Base-by-base conservation (phyloP, 2,329 filamentous ascomycete species). In the Plectosphaerella cucumerina region DNA sequence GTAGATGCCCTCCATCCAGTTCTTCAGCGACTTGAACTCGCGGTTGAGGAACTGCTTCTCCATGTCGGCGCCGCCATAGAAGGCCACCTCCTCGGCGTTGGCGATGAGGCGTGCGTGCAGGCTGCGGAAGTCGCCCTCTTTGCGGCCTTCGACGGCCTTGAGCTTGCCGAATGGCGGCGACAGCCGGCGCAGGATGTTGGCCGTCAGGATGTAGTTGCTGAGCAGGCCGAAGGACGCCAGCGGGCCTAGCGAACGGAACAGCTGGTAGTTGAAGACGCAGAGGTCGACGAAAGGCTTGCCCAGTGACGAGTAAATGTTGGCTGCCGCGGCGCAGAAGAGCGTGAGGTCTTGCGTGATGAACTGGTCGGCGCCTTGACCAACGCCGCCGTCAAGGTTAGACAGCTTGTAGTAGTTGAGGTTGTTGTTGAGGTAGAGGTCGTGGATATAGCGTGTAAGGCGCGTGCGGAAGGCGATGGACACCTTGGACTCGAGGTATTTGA, bases 211-310 rank as follows among this genome's bases (percentile, higher is more conserved):
- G 69, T 99, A 99, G 65, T 96, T 97, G 65, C 89, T 88, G 59
- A 96, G 72, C 26, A 99, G 81, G 1, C 90, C 93, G 5, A 86
- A 88, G 51, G 97, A 73, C 1, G 94, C 94, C 17, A 97, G 70
- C 1, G 93, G 92, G 0, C 94, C 94, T 0, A 99, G 78, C 0
- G 92, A 96, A 34, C 87, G 87, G 68, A 96, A 96, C 0, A 99
- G 82, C 68, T 99, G 94, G 67, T 96, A 99, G 70, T 96, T 99
- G 77, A 99, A 99, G 44, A 97, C 94, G 59, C 92, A 89, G 2
- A 99, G 78, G 66, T 99, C 94, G n/a, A 99, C 90, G 58, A 97
- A 85, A 0, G 94, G 94, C 68, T 99, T 99, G n/a, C 94, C 94
- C 3, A 99, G 77, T 0, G 92, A 97, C 1, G 94, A 97, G 72